Base-by-base conservation (phyloP, 306 rosid genomes). In the Gastrolobium villosum region DNA sequence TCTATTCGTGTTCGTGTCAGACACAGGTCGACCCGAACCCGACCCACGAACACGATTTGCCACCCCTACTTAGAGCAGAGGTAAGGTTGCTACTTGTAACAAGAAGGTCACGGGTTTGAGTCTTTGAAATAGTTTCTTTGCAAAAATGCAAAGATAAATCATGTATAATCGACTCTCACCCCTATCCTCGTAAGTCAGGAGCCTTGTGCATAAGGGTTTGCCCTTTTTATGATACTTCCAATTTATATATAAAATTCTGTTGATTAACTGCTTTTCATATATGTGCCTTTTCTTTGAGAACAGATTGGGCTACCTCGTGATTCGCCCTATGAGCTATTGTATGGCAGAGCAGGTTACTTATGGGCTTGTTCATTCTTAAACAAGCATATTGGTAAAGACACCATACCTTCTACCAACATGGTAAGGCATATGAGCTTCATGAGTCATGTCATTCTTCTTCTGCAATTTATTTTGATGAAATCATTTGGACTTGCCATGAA, bases 301-400 rank as follows among this genome's bases (percentile, higher is more conserved):
- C 92, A 92, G 98, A 90, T 94, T 82, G 87, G 67, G 70, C 82
- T 84, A 7, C 88, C 89, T 36, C 72, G 54, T 73, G 94, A 90
- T 79, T 85, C 83, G 20, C 97, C 98, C 15, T 69, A 90, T 83
- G 98, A 94, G 74, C 59, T 92, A 30, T 81, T 94, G 72, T 89
- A 92, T 74, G 97, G 98, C 32, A 86, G 92, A 81, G 87, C 86
- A 28, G 98, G 94, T 44, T 92, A 84, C 84, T 55, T 92, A 75
- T 94, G 94, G 97, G 94, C 97, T 26, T 86, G 92, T 75, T 83
- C 86, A 45, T 94, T 94, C 85, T 79, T 94, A 79, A 92, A 94
- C 87, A 87, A 83, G 79, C 90, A 94, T 70, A 83, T 92, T 64
- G 89, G 91, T 35, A 81, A 52, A 52, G 75, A 81, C 83, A 86